Evolutionary conservation across 345 rosid genomes (phyloP).

Genomic region (Syzygium grande): DNA sequence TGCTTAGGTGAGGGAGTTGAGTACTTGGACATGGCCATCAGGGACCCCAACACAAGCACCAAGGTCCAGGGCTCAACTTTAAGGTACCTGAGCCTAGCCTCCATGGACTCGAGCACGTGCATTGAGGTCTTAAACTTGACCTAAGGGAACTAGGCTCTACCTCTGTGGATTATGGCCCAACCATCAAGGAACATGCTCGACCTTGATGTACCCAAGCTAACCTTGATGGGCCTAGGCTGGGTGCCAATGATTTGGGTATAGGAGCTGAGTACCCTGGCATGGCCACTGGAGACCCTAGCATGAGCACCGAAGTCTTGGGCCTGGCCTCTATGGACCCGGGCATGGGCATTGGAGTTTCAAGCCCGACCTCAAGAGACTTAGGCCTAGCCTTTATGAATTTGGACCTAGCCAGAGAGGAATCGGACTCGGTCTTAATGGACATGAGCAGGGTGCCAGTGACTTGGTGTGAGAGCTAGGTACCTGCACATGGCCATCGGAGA

Average conservation of each 20-base stretch:
- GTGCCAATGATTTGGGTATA: neutral
- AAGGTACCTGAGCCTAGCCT: neutral
- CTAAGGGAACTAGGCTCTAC: neutral
- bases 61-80: neutral
- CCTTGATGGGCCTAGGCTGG: neutral
- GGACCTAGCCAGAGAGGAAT: neutral
- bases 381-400: neutral
- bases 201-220: neutral
- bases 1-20: neutral
- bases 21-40: neutral
- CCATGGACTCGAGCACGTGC: neutral
- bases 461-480: fast-evolving
- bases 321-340: neutral
- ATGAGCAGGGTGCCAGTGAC: neutral
- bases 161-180: neutral
- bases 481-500: neutral
- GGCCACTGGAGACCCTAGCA: neutral
- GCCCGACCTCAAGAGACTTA: neutral
- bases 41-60: neutral
- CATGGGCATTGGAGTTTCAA: neutral
- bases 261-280: neutral
- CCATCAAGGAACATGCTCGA: fast-evolving
- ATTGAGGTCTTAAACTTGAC: neutral
- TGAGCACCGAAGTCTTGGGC: neutral
- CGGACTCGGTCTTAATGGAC: neutral